Percentiles rank a stretch among this genome's conserved stretches.
Evolutionary conservation across 257 asterid genomes (phyloP).

Genomic region (Solanum lignicaule): DNA sequence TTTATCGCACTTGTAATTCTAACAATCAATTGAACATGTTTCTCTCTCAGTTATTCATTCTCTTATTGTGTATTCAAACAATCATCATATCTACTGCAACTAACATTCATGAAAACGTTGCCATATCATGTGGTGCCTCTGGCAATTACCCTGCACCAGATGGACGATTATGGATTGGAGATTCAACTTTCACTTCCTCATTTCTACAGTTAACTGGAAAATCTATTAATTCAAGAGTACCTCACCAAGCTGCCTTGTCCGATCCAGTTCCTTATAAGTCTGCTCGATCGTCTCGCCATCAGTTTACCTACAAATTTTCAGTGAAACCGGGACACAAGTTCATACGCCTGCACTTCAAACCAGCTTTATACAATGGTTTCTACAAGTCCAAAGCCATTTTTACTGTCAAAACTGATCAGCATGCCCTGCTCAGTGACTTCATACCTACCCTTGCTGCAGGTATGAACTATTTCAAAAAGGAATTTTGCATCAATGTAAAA

Average conservation of each 20-base stretch:
- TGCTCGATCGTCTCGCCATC: conserved; percentile 15
- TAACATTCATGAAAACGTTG: conserved; percentile 10
- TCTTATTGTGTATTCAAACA: not conserved
- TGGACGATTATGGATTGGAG: conserved; percentile 50
- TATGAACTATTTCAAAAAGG: conserved; percentile 22
- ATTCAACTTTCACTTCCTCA: conserved; percentile 12
- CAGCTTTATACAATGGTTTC: conserved; percentile 15
- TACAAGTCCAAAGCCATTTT: conserved; percentile 13
- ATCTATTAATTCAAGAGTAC: conserved; percentile 22
- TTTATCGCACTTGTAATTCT: not conserved
- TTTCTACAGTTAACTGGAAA: conserved; percentile 31
- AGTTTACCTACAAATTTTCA: conserved; percentile 12
- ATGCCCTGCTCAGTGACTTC: conserved; percentile 18
- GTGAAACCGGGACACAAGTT: conserved; percentile 16
- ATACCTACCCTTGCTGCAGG: conserved; percentile 17
- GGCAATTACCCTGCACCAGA: conserved; percentile 20
- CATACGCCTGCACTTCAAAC: conserved; percentile 24
- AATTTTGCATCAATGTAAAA: conserved; percentile 32
- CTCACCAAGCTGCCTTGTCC: not conserved
- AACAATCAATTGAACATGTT: not conserved
- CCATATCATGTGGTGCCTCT: conserved; percentile 51
- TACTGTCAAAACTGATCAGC: conserved; percentile 10
- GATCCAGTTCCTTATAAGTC: conserved; percentile 11
- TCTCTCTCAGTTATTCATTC: not conserved
- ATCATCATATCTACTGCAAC: conserved; percentile 10